Evolutionary conservation across 331 rosid species (phyloP), one percentile per base, ranked within the genome.

Genomic region (Quercus tomentella): DNA sequence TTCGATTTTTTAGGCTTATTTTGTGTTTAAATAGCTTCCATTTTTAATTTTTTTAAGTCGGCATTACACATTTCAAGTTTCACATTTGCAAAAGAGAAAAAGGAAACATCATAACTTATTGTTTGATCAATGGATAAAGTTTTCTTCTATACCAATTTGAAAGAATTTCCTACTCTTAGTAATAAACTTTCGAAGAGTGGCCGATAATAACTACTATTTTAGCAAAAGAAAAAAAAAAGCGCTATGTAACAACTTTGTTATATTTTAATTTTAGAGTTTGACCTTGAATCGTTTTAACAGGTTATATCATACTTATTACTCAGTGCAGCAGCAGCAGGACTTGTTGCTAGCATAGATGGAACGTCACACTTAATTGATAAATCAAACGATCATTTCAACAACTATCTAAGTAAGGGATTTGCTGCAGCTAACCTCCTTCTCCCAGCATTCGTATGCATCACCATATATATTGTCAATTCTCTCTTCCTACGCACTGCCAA

Each of bases 311-410:
- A 88, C 71, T 1, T 91, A 28, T 56, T 91, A 49, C 87, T 86
- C 55, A 89, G 94, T 0, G 96, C 92, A 0, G 76, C 89, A 23
- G 92, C 89, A 2, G 91, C 92, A n/a, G 97, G 92, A 79, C 76
- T 81, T 81, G 92, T 94, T 16, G 66, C 79, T 10, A 41, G 86
- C 1, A 10, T 26, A 10, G 96, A 90, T 56, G 5, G 86, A 54
- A 73, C 76, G 15, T 22, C 25, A 2, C 43, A 7, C 10, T 37
- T 1, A 33, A 33, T 33, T 37, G 10, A 7, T 37, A 37, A 37
- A 37, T 7, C 43, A 37, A 7, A 37, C 10, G 43, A 37, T 7
- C 43, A 37, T 37, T 0, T 77, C 0, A 25, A 62, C 22, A 10
- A 56, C 14, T 90, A 87, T 56, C 77, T 66, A 2, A 58, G 6